Base-by-base conservation (phyloP, 345 rosid genomes). In the Xanthoceras sorbifolium region DNA sequence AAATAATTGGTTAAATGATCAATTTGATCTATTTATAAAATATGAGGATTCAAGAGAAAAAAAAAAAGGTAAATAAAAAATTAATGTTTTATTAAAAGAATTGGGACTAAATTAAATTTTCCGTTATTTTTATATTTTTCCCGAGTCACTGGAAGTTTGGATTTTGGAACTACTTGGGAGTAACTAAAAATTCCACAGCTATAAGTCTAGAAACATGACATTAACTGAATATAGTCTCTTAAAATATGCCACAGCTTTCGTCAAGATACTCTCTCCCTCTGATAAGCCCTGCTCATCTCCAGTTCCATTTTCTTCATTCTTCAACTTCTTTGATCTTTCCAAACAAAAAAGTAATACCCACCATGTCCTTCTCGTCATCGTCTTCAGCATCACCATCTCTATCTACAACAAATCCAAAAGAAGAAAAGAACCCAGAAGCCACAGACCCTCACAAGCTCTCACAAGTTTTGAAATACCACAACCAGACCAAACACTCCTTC, bases 401-500 rank as follows among this genome's bases (percentile, higher is more conserved):
- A 6, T 74, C 81, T 1, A 75, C 50, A 4, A 22, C 78, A 20
- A 62, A 50, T 52, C 66, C 83, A 31, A 67, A 50, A 9, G 74
- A 55, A 64, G 69, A 67, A 34, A 62, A 73, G 3, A 64, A 67
- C n/a, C 52, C 71, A 20, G 36, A 8, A 73, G 20, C 5, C 40
- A 42, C 68, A 20, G 79, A 78, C 76, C 22, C 54, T 2, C 82
- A 81, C 55, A 85, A 82, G 62, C 77, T 92, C 10, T 50, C 78
- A n/a, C 88, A 84, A 50, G 90, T 87, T 44, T 69, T 94, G 14
- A 85, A 73, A 72, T 94, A 89, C 84, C 98, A 94, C 76, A 80
- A 85, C 64, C 91, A 90, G 82, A 92, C 97, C 52, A 92, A 94
- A 61, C 98, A 94, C 73, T 80, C 86, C 34, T 92, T 92, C 75